Conservation (phyloP, 108 stramenopile species). For the Nitzschia sp. region DNA sequence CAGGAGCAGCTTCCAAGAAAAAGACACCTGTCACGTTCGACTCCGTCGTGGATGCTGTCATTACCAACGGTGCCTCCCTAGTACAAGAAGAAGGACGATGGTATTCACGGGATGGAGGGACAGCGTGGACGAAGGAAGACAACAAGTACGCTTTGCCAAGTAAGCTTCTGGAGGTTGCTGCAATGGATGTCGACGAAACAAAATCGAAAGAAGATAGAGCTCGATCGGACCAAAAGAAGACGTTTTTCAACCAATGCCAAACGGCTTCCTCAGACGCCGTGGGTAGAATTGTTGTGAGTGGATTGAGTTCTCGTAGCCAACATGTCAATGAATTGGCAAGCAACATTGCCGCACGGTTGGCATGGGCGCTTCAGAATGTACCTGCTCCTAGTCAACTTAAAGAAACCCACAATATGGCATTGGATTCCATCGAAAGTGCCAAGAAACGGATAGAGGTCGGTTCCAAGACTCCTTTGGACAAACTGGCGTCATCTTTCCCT, state of each 20-base stretch:
- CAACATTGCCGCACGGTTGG: conserved; percentile 64
- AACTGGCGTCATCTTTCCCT: conserved; percentile 54
- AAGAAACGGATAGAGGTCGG: conserved; percentile 20
- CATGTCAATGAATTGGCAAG: conserved; percentile 59
- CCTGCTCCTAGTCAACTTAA: conserved; percentile 42
- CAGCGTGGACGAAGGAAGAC: conserved; percentile 56
- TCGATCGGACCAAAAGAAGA: conserved; percentile 38
- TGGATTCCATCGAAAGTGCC: conserved; percentile 48
- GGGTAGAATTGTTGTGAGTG: conserved; percentile 57
- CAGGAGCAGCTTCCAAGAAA: conserved; percentile 36
- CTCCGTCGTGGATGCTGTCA: conserved; percentile 77
- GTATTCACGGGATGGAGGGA: conserved; percentile 85
- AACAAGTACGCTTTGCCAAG: conserved; percentile 18
- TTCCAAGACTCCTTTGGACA: conserved; percentile 26
- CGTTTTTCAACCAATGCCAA: conserved; percentile 63
- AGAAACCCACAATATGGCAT: conserved; percentile 44
- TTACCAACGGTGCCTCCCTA: conserved; percentile 84
- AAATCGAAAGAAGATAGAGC: conserved; percentile 23
- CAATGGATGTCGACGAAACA: neutral
- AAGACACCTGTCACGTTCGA: conserved; percentile 63
- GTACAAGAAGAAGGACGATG: conserved; percentile 75
- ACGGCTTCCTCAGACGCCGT: conserved; percentile 76
- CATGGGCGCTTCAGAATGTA: conserved; percentile 65
- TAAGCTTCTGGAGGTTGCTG: conserved; percentile 13
- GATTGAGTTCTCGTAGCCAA: conserved; percentile 44